Conservation (phyloP, 257 asterid genomes). For the Penstemon newberryi region DNA sequence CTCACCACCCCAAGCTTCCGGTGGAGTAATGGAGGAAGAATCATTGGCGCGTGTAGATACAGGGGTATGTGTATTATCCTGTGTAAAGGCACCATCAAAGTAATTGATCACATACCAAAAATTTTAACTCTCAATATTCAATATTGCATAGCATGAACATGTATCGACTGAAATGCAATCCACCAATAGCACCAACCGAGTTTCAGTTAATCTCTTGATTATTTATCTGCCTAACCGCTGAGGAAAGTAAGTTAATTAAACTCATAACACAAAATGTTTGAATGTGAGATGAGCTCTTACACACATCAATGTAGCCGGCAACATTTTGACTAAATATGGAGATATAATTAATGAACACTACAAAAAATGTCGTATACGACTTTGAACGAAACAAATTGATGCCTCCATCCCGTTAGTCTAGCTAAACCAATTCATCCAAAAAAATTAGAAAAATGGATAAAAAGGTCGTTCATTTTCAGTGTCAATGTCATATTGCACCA, state of each 20-base stretch:
- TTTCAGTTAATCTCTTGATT: slow-evolving; percentile 3
- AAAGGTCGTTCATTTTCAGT: background rate
- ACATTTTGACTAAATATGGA: background rate
- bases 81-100: slow-evolving; percentile 30
- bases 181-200: background rate
- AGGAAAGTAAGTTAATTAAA: background rate
- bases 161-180: background rate
- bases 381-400: background rate
- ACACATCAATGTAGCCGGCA: background rate
- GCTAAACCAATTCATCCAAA: background rate
- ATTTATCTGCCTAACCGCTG: slow-evolving; percentile 16
- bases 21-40: slow-evolving; percentile 79
- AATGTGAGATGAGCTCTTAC: background rate
- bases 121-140: background rate
- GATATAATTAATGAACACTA: background rate
- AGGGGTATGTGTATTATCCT: slow-evolving; percentile 69
- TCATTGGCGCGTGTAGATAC: slow-evolving; percentile 53
- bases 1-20: slow-evolving; percentile 97
- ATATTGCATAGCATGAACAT: background rate
- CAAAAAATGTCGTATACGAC: too few species aligned
- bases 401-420: background rate
- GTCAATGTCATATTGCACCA: background rate
- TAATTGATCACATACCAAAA: slow-evolving; percentile 14
- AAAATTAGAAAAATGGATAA: background rate
- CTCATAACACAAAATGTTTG: background rate